Base-by-base conservation (phyloP, 2,329 filamentous ascomycete genomes). In the Xylariaceae sp. region DNA sequence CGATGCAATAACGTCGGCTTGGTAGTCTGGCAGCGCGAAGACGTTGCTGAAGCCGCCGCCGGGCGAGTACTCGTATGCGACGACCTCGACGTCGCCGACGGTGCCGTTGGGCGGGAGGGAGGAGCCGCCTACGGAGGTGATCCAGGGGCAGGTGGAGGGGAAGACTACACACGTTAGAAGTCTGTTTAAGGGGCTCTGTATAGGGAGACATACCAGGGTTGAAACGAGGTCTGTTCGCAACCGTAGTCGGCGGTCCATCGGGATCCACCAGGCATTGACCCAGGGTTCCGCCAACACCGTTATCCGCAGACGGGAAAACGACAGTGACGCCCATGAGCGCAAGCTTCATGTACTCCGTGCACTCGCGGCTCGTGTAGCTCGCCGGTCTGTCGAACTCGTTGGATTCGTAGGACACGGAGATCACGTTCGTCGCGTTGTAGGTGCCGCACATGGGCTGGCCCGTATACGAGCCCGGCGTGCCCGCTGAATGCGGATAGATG, bases 21-120 rank as follows among this genome's bases (percentile, higher is more conserved):
- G 78, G 61, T 77, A 80, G 10, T 53, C 56, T 0, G 77, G 77
- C 4, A 69, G 69, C 0, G 72, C 66, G 64, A 76, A 78, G 63
- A 78, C 71, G 61, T 78, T 78, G 39, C 72, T 75, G 60, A 78
- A 78, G 1, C 76, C 76, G 7, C 76, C 76, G 0, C 76, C 74
- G 44, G 71, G 74, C 35, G 71, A 73, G 66, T 68, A 68, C 6
- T 51, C 49, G 3, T 8, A 51, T 2, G 30, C 49, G 6, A 51
- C 23, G 17, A 35, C 30, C 15, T 51, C 18, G 23, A 30, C 15
- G 13, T 51, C 49, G 7, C 49, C 49, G 15, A 51, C 49, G 4
- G 13, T 7, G 5, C 49, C 49, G 23, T 30, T 30, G 23, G 34
- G 23, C 3, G 49, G 49, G 34, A 51, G 23, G 11, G 49, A 23